Evolutionary conservation across 257 asterid genomes (phyloP).

Genomic region (Ocimum tenuiflorum): DNA sequence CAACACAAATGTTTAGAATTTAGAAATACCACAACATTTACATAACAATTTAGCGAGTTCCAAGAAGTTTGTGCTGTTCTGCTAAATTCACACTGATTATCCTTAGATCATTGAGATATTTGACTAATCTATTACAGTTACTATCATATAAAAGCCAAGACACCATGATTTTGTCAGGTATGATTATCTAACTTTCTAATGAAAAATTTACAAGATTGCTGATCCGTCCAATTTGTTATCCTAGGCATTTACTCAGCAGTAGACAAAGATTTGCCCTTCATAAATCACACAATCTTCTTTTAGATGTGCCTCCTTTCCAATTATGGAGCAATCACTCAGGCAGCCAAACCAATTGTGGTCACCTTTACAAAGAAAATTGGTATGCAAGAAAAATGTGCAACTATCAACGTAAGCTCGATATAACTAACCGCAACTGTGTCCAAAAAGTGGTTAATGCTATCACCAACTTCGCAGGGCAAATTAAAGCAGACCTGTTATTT

Average conservation of each 20-base stretch:
- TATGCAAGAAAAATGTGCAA: neutral
- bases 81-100: neutral
- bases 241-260: neutral
- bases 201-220: neutral
- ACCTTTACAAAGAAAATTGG: slow-evolving; percentile 5
- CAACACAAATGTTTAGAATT: neutral
- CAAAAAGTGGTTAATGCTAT: neutral
- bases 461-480: slow-evolving; percentile 24
- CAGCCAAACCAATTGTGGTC: neutral
- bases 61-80: neutral
- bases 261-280: neutral
- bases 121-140: neutral
- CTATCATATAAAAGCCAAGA: neutral
- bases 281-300: neutral
- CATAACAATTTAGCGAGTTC: neutral
- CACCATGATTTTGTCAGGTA: neutral
- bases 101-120: neutral
- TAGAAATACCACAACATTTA: neutral
- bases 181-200: neutral
- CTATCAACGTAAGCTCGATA: neutral
- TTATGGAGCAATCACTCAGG: slow-evolving; percentile 4
- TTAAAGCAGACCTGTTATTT: slow-evolving; percentile 12
- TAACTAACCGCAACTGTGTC: neutral
- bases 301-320: neutral
- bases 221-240: neutral